Evolutionary conservation across 192 early-diverging fungal species (phyloP), one percentile per base, ranked within the genome.

Genomic region (Umbelopsis sp.): DNA sequence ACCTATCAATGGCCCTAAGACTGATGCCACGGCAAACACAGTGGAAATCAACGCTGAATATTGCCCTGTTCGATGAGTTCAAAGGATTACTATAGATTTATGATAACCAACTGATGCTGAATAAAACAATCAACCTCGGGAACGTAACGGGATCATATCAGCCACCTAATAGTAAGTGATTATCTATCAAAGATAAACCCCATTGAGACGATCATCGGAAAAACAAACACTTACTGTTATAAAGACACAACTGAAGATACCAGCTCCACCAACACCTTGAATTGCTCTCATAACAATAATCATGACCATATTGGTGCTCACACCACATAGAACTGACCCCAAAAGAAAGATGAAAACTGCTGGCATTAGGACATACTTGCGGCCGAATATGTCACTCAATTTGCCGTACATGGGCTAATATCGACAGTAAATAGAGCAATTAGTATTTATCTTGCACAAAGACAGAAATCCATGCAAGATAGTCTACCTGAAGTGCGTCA

Each of bases 1-100:
- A 66, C 96, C 96, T 21, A 94, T 69, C 20, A 97, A 77, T 4
- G 96, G 96, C 1, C 93, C 96, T 25, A 92, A 70, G 5, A 95
- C 89, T 3, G 90, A 92, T 7, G 92, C 85, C 34, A 94, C 52
- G 7, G 90, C 94, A 82, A 93, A 95, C 3, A 91, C 88, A 66
- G 87, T 87, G 43, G 88, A 89, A 54, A 95, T 86, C 29, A 95
- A 71, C 16, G 21, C 22, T 5, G 29, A 45, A 20, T 54, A 44
- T 68, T 56, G 69, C 8, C 38, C 26, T 44, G 17, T 41, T 2
- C 4, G 17, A 52, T 69, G 26, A 41, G 29, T 26, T 65, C 26
- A 6, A 70, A 20, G 4, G 43, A 3, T 36, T 47, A 0, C 8
- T 9, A n/a, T 38, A 31, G 45, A 34, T 45, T 47, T 49, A 43